Evolutionary conservation across 306 rosid species (phyloP).

Genomic region (Ceratonia siliqua): DNA sequence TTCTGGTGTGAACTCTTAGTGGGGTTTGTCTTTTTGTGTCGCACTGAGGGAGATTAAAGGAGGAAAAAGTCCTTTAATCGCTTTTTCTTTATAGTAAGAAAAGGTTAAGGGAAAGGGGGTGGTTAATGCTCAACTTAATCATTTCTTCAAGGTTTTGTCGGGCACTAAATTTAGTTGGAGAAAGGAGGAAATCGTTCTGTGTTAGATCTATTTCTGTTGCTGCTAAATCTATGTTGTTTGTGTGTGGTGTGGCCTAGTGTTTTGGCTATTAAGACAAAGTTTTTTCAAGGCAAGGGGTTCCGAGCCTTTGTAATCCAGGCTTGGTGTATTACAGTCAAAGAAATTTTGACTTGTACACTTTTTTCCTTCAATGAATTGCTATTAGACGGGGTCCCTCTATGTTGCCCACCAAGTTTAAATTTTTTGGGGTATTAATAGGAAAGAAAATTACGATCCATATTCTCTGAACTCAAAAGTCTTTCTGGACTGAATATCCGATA

Average conservation of each 20-base stretch:
- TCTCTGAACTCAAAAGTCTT: background rate
- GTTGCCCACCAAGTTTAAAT: background rate
- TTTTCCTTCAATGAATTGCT: conserved; percentile 20
- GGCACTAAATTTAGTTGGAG: conserved; percentile 35
- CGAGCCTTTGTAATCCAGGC: conserved; percentile 23
- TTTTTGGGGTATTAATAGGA: background rate
- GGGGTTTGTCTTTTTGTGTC: conserved; percentile 50
- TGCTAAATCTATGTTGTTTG: conserved; percentile 34
- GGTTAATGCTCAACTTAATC: conserved; percentile 43
- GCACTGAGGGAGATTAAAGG: conserved; percentile 49
- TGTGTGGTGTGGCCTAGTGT: conserved; percentile 23
- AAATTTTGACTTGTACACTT: background rate
- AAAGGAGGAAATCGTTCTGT: conserved; percentile 23
- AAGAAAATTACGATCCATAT: background rate
- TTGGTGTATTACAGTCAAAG: conserved; percentile 6
- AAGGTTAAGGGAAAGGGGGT: conserved; percentile 21
- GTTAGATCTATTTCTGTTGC: conserved; percentile 39
- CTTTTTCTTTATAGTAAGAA: conserved; percentile 35
- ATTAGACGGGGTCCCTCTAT: conserved; percentile 15
- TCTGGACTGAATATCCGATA: background rate
- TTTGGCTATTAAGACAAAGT: conserved; percentile 30
- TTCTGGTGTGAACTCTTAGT: conserved; percentile 38
- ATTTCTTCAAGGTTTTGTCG: no score
- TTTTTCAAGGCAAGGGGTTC: conserved; percentile 9
- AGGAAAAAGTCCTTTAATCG: conserved; percentile 38